These are phyloP conservation scores for Cardamine occulta DNA, from an alignment of 345 rosid species.

Conservation along the genomic window DNA sequence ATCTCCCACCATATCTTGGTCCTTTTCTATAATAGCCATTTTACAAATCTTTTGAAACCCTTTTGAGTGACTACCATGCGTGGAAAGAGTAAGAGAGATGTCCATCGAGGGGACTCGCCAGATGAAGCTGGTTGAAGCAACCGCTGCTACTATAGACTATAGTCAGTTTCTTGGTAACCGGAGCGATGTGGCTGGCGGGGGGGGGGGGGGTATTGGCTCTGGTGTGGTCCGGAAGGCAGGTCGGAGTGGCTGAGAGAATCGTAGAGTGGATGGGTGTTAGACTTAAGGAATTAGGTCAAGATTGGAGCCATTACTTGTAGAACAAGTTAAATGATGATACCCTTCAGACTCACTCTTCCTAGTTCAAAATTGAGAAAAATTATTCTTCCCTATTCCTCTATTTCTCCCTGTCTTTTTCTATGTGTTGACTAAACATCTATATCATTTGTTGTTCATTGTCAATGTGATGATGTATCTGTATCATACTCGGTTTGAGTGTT, in stretches of 20 bases:
- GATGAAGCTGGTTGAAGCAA: neutral
- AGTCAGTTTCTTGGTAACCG: neutral
- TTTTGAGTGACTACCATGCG: neutral
- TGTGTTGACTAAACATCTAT: conserved; percentile 6
- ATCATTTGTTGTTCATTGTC: neutral
- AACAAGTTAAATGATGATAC: conserved; percentile 5
- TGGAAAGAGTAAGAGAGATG: neutral
- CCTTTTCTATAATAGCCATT: neutral
- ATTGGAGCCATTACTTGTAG: neutral
- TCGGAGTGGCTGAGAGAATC: neutral
- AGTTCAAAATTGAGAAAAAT: neutral
- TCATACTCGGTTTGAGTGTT: neutral
- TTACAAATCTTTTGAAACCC: neutral
- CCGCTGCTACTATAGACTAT: neutral
- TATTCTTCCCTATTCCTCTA: neutral
- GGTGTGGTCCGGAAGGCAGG: neutral
- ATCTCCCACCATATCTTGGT: neutral
- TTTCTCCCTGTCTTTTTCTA: neutral
- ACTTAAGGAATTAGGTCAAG: conserved; percentile 10
- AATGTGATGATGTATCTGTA: neutral
- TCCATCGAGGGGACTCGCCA: neutral
- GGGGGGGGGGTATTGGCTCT: neutral
- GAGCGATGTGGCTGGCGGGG: neutral
- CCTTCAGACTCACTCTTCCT: conserved; percentile 1
- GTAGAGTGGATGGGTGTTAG: neutral